Base-by-base conservation (phyloP, 768 basidiomycete genomes). In the Mycena capillaripes region DNA sequence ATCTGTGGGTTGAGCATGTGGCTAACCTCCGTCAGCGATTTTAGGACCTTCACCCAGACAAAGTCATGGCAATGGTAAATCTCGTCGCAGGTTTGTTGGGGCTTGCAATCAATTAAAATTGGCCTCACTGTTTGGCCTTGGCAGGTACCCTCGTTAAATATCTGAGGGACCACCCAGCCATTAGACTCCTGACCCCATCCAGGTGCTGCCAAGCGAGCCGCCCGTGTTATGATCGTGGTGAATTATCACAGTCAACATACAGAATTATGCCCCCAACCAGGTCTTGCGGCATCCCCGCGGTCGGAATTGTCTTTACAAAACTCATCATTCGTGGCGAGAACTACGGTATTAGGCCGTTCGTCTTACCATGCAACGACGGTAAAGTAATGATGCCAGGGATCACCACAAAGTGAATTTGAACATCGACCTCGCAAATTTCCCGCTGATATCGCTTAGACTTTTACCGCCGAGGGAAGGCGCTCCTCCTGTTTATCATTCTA, bases 131-230 rank as follows among this genome's bases (percentile, higher is more conserved):
- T n/a, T n/a, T n/a, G n/a, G n/a, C n/a, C n/a, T n/a, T n/a, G n/a
- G 42, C 44, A 4, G 69, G 69, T 6, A 70, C 69, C 11, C 52
- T 70, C 11, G 61, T 34, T 9, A 36, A 48, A 12, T 34, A 60
- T 36, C 23, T 25, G 3, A 29, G 34, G 16, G n/a, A n/a, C n/a
- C 7, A 29, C 9, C 21, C 42, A 9, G 3, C 23, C 3, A 9
- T 32, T 5, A 8, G 34, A 17, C 19, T 12, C 10, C 32, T 70
- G 2, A 3, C 89, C 89, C 40, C 80, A 86, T 40, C 86, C 89
- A 74, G 88, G 89, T 78, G 90, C 89, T 38, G 85, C 88, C 52
- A 91, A 91, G 89, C 89, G 75, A 66, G 86, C 79, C 23, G 16
- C 6, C 36, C 12, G 9, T 48, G 4, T 1, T 16, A 11, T 65